A percentile compares a stretch with the other conserved stretches of the same genome.
Evolutionary conservation across 1,284 basidiomycete species (phyloP).

Genomic region (Ceratorhiza oryzae-sativae): DNA sequence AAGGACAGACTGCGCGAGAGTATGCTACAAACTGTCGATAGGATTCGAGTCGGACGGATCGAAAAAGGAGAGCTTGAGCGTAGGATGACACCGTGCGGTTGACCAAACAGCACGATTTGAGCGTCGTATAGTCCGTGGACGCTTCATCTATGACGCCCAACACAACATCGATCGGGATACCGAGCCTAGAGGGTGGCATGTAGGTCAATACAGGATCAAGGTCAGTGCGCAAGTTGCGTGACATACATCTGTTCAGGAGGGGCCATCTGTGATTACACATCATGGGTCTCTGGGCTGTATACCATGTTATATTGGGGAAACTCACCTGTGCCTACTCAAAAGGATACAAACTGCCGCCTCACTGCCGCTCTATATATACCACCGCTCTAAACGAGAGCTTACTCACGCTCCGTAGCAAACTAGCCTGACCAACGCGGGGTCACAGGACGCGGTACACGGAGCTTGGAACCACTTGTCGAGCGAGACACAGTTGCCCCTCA

Average conservation of each 20-base stretch:
- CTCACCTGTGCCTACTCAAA: background rate
- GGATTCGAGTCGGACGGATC: conserved; percentile 10
- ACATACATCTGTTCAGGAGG: conserved; percentile 11
- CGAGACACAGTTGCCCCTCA: background rate
- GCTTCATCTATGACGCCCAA: conserved; percentile 18
- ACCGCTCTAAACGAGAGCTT: background rate
- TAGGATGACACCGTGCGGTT: conserved; percentile 27
- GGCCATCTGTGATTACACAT: background rate
- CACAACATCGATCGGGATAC: conserved; percentile 14
- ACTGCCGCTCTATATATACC: conserved; percentile 1
- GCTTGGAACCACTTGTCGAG: conserved; percentile 4
- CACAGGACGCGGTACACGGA: background rate
- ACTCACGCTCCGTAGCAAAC: background rate
- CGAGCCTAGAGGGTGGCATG: background rate
- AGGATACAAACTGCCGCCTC: background rate
- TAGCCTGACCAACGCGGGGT: background rate
- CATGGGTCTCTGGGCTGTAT: background rate
- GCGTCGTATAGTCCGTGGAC: conserved; percentile 22
- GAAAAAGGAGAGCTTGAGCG: conserved; percentile 29
- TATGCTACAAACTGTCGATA: conserved; percentile 8
- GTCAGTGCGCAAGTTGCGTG: background rate
- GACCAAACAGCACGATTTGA: conserved; percentile 32
- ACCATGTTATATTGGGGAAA: background rate
- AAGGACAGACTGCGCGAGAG: background rate
- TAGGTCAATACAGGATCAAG: background rate